Conservation (phyloP, 371 early-diverging fungal species). For the Mortierella sp. region DNA sequence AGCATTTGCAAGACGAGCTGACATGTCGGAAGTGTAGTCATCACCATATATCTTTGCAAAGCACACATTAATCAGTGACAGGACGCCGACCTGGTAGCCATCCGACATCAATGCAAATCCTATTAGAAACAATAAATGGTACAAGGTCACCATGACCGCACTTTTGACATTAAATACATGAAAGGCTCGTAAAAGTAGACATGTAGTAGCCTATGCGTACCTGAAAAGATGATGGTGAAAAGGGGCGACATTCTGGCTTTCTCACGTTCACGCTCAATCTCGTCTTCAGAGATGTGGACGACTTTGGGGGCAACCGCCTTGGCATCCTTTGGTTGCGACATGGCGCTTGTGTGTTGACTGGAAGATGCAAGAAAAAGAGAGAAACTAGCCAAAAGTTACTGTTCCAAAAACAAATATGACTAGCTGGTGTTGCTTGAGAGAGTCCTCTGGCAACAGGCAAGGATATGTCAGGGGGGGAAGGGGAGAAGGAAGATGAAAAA, state of each 20-base stretch:
- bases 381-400: no score
- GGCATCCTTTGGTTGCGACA: neutral
- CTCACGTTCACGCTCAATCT: conserved; percentile 12
- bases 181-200: no score
- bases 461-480: neutral
- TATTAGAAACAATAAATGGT: neutral
- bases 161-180: neutral
- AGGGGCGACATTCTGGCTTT: conserved; percentile 20
- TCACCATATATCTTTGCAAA: conserved; percentile 28
- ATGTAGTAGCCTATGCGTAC: neutral
- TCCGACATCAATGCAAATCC: conserved; percentile 51
- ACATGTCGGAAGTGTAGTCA: conserved; percentile 25
- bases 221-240: conserved; percentile 38
- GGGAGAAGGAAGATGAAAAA: neutral
- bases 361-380: neutral
- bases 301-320: neutral
- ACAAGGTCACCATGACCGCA: neutral
- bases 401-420: neutral
- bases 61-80: conserved; percentile 35
- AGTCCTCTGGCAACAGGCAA: neutral
- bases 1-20: conserved; percentile 42
- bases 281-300: conserved; percentile 8
- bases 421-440: neutral
- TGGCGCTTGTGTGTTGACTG: neutral
- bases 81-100: conserved; percentile 49